Percentiles rank a stretch among this genome's conserved stretches.
phyloP scores from a whole-genome alignment of 495 filamentous ascomycete genomes.

The Hapsidospora chrysogenum region DNA sequence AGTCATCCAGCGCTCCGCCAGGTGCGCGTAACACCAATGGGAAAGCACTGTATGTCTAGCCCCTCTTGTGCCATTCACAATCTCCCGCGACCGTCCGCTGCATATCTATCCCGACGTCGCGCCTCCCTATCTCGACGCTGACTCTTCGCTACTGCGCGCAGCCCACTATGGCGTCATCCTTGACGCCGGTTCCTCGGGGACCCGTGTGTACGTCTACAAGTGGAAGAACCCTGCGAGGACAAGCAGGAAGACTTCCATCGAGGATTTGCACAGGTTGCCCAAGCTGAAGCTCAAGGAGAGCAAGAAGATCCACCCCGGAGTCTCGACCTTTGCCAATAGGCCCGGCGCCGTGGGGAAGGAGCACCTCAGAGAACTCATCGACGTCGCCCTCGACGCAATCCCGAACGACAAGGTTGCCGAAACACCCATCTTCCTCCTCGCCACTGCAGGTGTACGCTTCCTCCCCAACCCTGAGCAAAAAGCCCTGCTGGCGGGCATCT shows the following conservation, averaged over 20 bases:
- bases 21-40: too few species aligned
- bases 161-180: conserved; percentile 44
- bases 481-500: conserved; percentile 59
- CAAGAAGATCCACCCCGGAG: conserved; percentile 82
- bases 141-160: too few species aligned
- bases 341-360: conserved; percentile 63
- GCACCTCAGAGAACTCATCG: conserved; percentile 60
- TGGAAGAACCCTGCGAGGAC: conserved; percentile 68
- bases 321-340: conserved; percentile 74
- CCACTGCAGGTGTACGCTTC: conserved; percentile 92
- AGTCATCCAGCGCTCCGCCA: too few species aligned
- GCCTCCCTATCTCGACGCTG: too few species aligned
- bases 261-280: conserved; percentile 55
- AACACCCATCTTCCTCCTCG: conserved; percentile 87
- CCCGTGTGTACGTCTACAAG: conserved; percentile 80
- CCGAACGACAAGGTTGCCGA: conserved; percentile 60
- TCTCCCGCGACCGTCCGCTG: too few species aligned
- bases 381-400: conserved; percentile 74
- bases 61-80: too few species aligned
- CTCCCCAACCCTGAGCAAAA: conserved; percentile 57
- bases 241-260: conserved; percentile 33
- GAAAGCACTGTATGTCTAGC: too few species aligned
- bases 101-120: too few species aligned
- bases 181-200: conserved; percentile 58
- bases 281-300: conserved; percentile 69